Conservation (phyloP, 768 basidiomycete genomes). For the Psilocybe cubensis region DNA sequence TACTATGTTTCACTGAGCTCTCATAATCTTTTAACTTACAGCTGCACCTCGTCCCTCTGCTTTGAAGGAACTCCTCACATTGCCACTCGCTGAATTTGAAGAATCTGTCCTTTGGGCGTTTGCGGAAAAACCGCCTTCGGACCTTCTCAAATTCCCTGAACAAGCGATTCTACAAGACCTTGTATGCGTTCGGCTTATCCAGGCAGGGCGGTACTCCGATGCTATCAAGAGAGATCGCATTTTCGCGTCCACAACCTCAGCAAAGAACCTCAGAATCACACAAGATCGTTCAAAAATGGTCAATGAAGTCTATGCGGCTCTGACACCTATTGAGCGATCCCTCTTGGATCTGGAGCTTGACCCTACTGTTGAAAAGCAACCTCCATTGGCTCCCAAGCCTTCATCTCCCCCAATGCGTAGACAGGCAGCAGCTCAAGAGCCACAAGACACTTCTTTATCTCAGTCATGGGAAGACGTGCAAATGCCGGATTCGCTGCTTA, state of each 20-base stretch:
- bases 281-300: conserved; percentile 71
- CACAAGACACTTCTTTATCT: conserved; percentile 37
- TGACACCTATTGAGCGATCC: conserved; percentile 66
- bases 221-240: conserved; percentile 77
- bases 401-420: conserved; percentile 5
- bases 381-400: conserved; percentile 17
- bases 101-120: conserved; percentile 58
- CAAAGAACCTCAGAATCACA: conserved; percentile 40
- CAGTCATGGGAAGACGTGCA: conserved; percentile 71
- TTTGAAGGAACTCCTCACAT: conserved; percentile 62
- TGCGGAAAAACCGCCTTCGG: conserved; percentile 57
- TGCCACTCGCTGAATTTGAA: conserved; percentile 71
- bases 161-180: conserved; percentile 73
- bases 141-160: conserved; percentile 49
- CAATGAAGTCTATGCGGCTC: conserved; percentile 64
- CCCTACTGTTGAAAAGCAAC: conserved; percentile 10
- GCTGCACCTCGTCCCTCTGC: conserved; percentile 62
- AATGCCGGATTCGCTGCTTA: conserved; percentile 26
- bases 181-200: conserved; percentile 77
- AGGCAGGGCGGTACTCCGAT: conserved; percentile 68
- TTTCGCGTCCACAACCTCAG: conserved; percentile 50
- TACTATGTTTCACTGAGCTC: neutral
- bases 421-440: conserved; percentile 21
- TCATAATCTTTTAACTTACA: conserved; percentile 26
- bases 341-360: conserved; percentile 50